Conservation (phyloP, 352 stramenopile species). For the Phytopythium cucurbitacearum region DNA sequence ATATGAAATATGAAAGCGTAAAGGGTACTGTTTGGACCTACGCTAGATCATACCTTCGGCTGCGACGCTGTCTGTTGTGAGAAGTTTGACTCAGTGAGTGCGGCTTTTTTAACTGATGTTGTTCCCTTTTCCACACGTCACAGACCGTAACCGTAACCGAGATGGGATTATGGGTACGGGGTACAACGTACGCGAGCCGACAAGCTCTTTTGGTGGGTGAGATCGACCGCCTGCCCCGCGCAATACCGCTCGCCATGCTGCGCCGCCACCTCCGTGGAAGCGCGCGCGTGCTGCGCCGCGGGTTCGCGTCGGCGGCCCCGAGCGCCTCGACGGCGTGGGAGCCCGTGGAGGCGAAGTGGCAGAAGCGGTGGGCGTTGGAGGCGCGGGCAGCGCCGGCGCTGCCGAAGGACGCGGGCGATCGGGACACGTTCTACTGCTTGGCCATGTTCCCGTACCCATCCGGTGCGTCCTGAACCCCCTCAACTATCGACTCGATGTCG, state of each 20-base stretch:
- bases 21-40: too few relatives aligned
- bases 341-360: conserved; percentile 67
- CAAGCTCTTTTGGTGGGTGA: too few relatives aligned
- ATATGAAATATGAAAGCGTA: too few relatives aligned
- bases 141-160: too few relatives aligned
- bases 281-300: conserved; percentile 11
- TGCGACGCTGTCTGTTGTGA: too few relatives aligned
- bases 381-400: conserved; percentile 12
- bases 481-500: not conserved
- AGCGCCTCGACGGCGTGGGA: conserved; percentile 31
- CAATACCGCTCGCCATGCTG: conserved; percentile 8
- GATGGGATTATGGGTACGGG: too few relatives aligned
- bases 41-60: too few relatives aligned
- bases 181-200: too few relatives aligned
- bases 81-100: too few relatives aligned
- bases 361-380: conserved; percentile 45
- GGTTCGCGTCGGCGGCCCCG: conserved; percentile 15
- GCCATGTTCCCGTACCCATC: conserved; percentile 99
- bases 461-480: conserved; percentile 24
- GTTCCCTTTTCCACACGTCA: too few relatives aligned
- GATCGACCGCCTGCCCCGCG: too few relatives aligned
- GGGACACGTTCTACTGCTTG: conserved; percentile 86
- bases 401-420: conserved; percentile 11
- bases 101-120: too few relatives aligned
- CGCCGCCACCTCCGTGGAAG: conserved; percentile 11